Evolutionary conservation across 2,329 filamentous ascomycete genomes (phyloP), one percentile per base, ranked within the genome.

Genomic region (Sclerotinia minor): DNA sequence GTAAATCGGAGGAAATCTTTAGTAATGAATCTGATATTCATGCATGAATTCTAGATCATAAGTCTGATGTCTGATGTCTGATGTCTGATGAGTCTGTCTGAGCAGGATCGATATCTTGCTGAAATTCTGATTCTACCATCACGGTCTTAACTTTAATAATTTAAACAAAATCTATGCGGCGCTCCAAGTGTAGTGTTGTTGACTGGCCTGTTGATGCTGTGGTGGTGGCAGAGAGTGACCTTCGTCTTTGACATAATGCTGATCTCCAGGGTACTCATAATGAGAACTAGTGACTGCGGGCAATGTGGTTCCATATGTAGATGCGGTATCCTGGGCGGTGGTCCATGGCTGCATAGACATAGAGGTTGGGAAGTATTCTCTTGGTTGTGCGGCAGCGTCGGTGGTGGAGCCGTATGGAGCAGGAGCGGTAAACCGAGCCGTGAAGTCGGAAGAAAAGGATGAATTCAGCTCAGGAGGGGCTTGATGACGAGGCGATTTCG

Each of bases 401-500:
- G 57, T 68, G 24, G 57, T 64, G 8, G 59, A 67, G 29, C 32
- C 69, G 45, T 75, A 76, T 13, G 72, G 59, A 11, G 72, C 63
- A 19, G 71, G 59, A 6, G 74, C 68, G 32, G 70, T 71, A 65
- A 72, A 74, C 5, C 73, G 68, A n/a, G 71, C 68, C 15, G 67
- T 59, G 29, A 73, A 75, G 2, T 76, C 73, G 21, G 70, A 44
- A 7, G 72, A 66, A 17, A 69, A 59, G 13, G 67, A 70, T 2
- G 73, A 64, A 15, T 72, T 71, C 17, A 73, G 47, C 15, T 75
- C 73, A 13, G 73, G 70, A 21, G 75, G 73, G 21, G 68, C 73
- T 50, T 71, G 68, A 68, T 77, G 76, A 13, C 76, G 69, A 47
- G 76, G 76, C 7, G 76, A 77, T 60, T 77, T 77, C 19, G 74